Base-by-base conservation (phyloP, 2,329 filamentous ascomycete genomes). In the Escovopsis sp. region DNA sequence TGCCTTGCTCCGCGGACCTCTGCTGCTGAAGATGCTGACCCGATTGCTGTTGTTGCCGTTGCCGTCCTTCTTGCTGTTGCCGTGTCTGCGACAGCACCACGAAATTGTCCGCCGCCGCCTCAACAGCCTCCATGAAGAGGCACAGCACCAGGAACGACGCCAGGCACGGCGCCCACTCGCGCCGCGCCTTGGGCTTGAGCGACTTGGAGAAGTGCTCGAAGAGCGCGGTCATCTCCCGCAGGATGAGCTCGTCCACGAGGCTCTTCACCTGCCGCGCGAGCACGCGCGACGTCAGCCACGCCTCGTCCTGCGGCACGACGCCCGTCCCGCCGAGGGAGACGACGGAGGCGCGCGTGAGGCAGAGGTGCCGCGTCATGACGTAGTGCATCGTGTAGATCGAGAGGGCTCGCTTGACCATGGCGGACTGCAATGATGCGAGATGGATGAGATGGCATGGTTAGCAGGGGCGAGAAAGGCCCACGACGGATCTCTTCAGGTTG, bases 361-460 rank as follows among this genome's bases (percentile, higher is more conserved):
- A 66, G 16, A 74, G 57, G 43, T 73, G 70, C 4, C 64, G 61
- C 5, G 65, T 64, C 54, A 73, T 63, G 41, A 72, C 56, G 48
- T 70, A 73, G 46, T 74, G 66, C 59, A 68, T 68, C 30, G 63
- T 63, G 49, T 72, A 70, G 34, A 73, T 65, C 27, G 60, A 60
- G 15, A 74, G 56, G 1, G 69, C 68, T 27, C 61, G 59, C 47
- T 63, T 65, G 31, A 71, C 69, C 46, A 73, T 67, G 9, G 57
- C 39, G 1, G 62, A 63, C 52, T 68, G 15, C 9, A n/a, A n/a
- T n/a, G n/a, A n/a, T n/a, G n/a, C n/a, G n/a, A n/a, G n/a, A n/a
- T n/a, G n/a, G n/a, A n/a, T n/a, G n/a, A n/a, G n/a, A n/a, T n/a
- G n/a, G n/a, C n/a, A n/a, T n/a, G n/a, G n/a, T n/a, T n/a, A n/a